These are phyloP conservation scores for Debaryomyces tyrocola DNA, from an alignment of 805 yeast species.

Conservation along the genomic window DNA sequence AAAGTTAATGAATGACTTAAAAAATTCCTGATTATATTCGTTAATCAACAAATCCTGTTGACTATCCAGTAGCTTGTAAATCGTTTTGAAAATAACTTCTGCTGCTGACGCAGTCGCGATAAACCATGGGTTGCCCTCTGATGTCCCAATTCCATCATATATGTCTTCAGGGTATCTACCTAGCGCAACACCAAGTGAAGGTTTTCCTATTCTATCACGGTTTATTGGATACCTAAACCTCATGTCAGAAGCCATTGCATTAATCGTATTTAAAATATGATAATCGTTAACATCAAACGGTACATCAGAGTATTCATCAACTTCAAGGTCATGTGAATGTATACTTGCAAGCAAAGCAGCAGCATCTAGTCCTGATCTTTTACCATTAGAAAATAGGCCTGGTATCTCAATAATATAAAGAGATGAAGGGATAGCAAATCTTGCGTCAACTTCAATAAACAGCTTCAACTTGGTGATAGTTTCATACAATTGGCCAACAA, in stretches of 20 bases:
- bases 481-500: constrained; percentile 24
- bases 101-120: constrained; percentile 71
- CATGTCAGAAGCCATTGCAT: constrained; percentile 66
- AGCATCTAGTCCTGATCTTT: constrained; percentile 74
- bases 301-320: constrained; percentile 36
- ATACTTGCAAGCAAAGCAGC: constrained; percentile 63
- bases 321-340: constrained; percentile 46
- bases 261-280: constrained; percentile 61
- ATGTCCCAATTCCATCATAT: constrained; percentile 70
- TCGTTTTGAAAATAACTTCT: constrained; percentile 57
- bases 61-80: constrained; percentile 42
- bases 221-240: constrained; percentile 76
- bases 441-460: constrained; percentile 41
- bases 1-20: constrained; percentile 30
- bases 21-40: constrained; percentile 27
- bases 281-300: constrained; percentile 66
- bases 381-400: constrained; percentile 29
- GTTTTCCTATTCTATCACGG: constrained; percentile 31
- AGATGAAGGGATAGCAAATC: constrained; percentile 27
- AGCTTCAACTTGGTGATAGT: constrained; percentile 35
- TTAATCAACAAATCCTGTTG: constrained; percentile 46
- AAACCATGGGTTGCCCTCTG: constrained; percentile 95
- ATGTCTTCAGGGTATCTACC: constrained; percentile 94
- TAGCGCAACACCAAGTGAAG: constrained; percentile 57
- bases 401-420: constrained; percentile 77